A percentile compares a stretch with the other conserved stretches of the same genome.
Evolutionary conservation across 2,329 filamentous ascomycete genomes (phyloP).

Genomic region (Aspergillus pseudotamarii): DNA sequence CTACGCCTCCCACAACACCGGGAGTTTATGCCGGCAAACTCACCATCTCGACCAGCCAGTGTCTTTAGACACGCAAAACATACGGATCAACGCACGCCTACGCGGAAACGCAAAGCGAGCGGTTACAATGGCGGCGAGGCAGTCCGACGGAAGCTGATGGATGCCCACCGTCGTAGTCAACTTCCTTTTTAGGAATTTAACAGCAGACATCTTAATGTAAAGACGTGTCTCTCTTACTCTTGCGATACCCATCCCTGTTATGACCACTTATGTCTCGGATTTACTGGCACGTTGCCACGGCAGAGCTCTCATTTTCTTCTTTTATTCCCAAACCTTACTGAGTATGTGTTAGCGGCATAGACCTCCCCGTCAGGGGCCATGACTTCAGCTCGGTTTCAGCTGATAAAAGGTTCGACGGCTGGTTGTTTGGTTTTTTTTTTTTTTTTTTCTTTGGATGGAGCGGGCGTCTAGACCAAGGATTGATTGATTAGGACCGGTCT

Average conservation of each 20-base stretch:
- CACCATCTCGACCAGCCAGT: conserved; percentile 45
- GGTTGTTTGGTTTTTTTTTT: neutral
- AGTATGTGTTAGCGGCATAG: conserved; percentile 9
- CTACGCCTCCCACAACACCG: conserved; percentile 51
- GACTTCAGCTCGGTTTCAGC: neutral
- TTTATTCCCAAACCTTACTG: neutral
- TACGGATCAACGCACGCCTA: conserved; percentile 43
- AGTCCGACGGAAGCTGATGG: conserved; percentile 48
- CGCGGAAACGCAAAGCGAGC: conserved; percentile 43
- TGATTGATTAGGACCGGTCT: neutral
- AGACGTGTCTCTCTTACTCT: neutral
- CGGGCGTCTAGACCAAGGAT: neutral
- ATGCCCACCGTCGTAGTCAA: conserved; percentile 44
- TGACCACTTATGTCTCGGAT: conserved; percentile 1
- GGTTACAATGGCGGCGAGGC: conserved; percentile 44
- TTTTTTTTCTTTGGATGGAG: neutral
- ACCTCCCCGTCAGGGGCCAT: neutral
- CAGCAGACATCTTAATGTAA: neutral
- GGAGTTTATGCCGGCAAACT: conserved; percentile 49
- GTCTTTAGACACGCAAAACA: conserved; percentile 46
- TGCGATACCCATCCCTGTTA: conserved; percentile 4
- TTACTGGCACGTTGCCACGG: conserved; percentile 1
- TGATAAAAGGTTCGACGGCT: neutral
- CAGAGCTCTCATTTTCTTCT: neutral
- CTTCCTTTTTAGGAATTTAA: conserved; percentile 35